Base-by-base conservation (phyloP, 441 rosid genomes). In the Erodium moschatum region DNA sequence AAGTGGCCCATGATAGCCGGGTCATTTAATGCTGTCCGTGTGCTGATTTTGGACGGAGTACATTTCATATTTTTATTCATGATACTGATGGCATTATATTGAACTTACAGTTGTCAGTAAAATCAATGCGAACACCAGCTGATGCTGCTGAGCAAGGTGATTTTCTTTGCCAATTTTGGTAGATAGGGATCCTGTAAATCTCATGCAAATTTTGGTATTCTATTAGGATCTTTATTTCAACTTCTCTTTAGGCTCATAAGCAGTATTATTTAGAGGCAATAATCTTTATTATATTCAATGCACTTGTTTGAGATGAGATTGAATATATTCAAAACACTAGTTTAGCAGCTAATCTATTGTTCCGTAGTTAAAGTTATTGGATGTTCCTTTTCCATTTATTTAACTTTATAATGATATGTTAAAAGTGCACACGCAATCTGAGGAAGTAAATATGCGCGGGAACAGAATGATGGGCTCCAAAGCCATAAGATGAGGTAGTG, bases 111-210 rank as follows among this genome's bases (percentile, higher is more conserved):
- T 73, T 89, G 75, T 86, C 90, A 61, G 86, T 85, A 77, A 86
- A 82, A 82, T 85, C 92, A 69, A 75, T 83, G 6, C 87, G 78
- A 48, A 68, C 85, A 44, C 81, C 83, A 56, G 86, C 81, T 85
- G 96, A 87, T 77, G 81, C 87, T 76, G 87, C 86, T 69, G 99
- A 91, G 81, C 94, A 88, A 91, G 97, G 99, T 94, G 87, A 89
- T 85, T 77, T 81, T 85, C 84, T 82, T 73, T 80, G 81, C 80
- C n/a, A n/a, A n/a, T n/a, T n/a, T n/a, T n/a, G n/a, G n/a, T n/a
- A n/a, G n/a, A n/a, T n/a, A n/a, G n/a, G n/a, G n/a, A n/a, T n/a
- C n/a, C n/a, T n/a, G n/a, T n/a, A n/a, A n/a, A n/a, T 81, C 80
- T 85, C 74, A 69, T 85, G 85, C 84, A 77, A 71, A 76, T 77